These are phyloP conservation scores for Cercospora brassicicola DNA, from an alignment of 2,329 filamentous ascomycete genomes.

Conservation along the genomic window DNA sequence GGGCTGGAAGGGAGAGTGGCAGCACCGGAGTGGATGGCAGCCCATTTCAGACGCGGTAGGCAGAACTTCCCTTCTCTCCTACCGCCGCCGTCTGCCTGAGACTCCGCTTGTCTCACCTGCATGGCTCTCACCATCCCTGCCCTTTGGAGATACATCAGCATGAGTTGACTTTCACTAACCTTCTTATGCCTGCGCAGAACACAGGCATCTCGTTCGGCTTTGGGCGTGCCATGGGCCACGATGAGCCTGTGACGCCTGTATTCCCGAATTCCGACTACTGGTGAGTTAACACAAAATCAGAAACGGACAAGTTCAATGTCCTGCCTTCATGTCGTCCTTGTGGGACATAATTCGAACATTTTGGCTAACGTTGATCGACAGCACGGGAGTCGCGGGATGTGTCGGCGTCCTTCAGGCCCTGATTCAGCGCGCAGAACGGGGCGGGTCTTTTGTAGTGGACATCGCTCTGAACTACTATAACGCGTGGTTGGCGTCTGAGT, in stretches of 20 bases:
- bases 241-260: neutral
- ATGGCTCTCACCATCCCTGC: neutral
- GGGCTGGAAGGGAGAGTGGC: neutral
- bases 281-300: neutral
- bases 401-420: neutral
- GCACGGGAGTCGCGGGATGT: neutral
- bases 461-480: neutral
- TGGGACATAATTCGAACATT: neutral
- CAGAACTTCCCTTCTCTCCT: neutral
- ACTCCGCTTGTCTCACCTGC: neutral
- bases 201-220: neutral
- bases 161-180: neutral
- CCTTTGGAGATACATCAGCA: neutral
- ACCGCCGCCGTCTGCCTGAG: neutral
- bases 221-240: neutral
- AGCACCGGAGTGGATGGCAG: neutral
- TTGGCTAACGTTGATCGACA: neutral
- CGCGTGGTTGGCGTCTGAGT: neutral
- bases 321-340: neutral
- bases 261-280: neutral
- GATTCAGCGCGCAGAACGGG: neutral
- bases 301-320: neutral
- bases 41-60: neutral
- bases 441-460: neutral
- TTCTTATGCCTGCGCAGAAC: neutral